Percentiles rank a stretch among this genome's conserved stretches.
Conservation (phyloP, 1,284 basidiomycete species). For the Sporisorium exsertum region DNA sequence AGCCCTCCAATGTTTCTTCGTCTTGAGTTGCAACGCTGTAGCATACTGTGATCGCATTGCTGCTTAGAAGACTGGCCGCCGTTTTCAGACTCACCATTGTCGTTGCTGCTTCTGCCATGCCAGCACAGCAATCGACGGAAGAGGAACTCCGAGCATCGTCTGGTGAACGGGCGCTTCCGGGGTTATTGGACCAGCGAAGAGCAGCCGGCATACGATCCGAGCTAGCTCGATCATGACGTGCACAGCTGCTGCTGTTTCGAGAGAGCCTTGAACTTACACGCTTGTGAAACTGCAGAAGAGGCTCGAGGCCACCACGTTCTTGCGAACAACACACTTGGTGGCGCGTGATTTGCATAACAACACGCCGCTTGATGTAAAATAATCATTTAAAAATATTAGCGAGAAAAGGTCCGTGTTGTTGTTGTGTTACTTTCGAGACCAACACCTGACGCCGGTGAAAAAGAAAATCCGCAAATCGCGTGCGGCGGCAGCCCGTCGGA, state of each 20-base stretch:
- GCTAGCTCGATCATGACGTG: too few species aligned
- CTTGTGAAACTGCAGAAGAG: background rate
- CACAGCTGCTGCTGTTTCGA: too few species aligned
- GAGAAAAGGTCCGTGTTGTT: too few species aligned
- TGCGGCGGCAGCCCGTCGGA: background rate
- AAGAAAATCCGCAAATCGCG: background rate
- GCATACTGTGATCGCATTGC: too few species aligned
- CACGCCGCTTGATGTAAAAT: too few species aligned
- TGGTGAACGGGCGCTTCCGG: too few species aligned
- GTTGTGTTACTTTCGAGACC: background rate
- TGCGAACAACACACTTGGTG: too few species aligned
- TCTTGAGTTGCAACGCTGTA: too few species aligned
- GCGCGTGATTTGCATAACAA: background rate
- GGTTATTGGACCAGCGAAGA: background rate
- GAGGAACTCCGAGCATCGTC: background rate
- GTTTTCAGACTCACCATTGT: background rate
- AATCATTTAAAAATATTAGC: too few species aligned
- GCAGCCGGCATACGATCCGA: background rate
- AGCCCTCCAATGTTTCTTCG: background rate
- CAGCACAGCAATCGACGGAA: background rate
- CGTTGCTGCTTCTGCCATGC: background rate
- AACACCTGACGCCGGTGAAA: background rate
- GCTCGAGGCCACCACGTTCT: background rate
- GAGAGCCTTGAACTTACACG: too few species aligned
- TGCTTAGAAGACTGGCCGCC: too few species aligned